These are phyloP conservation scores for Litsea cubeba DNA, from an alignment of 164 flowering plant genomes.

Conservation along the genomic window DNA sequence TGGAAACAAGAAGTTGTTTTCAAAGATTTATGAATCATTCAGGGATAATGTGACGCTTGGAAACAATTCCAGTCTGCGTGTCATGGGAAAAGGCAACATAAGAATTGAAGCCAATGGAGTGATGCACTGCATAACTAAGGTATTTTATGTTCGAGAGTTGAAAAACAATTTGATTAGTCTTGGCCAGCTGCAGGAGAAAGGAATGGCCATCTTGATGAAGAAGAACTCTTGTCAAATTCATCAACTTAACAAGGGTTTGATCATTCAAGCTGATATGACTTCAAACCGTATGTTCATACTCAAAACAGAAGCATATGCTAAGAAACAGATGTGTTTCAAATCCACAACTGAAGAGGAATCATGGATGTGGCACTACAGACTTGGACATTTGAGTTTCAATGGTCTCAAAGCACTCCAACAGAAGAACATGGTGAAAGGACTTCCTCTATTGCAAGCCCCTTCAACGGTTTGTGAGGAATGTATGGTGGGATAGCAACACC, in stretches of 20 bases:
- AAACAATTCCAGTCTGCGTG: background rate
- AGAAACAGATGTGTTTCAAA: background rate
- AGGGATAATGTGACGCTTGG: background rate
- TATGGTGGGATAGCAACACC: background rate
- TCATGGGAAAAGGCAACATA: background rate
- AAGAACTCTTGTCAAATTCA: background rate
- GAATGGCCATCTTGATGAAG: background rate
- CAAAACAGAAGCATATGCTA: background rate
- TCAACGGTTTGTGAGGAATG: background rate
- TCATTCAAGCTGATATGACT: background rate
- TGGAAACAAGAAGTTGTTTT: background rate
- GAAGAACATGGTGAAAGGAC: background rate
- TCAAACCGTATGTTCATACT: background rate
- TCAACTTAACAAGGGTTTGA: background rate
- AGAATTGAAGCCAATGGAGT: background rate
- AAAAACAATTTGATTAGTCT: constrained; percentile 3
- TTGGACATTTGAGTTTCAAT: background rate
- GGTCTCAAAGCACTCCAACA: background rate
- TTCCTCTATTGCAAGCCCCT: background rate
- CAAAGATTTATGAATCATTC: background rate
- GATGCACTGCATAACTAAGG: background rate
- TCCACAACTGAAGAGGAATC: background rate
- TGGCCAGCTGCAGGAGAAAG: background rate
- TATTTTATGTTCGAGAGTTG: background rate
- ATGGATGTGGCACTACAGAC: background rate